A percentile compares a stretch with the other conserved stretches of the same genome.
These are phyloP conservation scores for Monilinia aucupariae DNA, from an alignment of 2,329 filamentous ascomycete genomes.

Conservation along the genomic window DNA sequence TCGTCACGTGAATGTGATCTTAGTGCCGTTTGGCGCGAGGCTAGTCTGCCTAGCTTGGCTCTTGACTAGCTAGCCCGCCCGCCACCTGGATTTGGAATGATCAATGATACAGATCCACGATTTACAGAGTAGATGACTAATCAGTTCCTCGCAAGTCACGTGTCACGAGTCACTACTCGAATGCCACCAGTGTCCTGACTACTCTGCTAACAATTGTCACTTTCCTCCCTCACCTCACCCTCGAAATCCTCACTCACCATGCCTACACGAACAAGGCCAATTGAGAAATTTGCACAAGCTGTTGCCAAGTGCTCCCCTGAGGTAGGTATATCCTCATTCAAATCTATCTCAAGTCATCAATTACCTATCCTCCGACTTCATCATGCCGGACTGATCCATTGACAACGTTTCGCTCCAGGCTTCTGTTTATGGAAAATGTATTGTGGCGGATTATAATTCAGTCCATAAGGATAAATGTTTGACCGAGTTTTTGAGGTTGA, in stretches of 20 bases:
- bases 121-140: no score
- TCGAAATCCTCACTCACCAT: constrained; percentile 23
- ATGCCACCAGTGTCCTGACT: no score
- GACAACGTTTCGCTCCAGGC: constrained; percentile 50
- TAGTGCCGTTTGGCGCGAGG: neutral
- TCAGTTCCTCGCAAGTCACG: no score
- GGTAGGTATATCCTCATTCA: constrained; percentile 40
- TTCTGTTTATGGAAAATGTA: constrained; percentile 82
- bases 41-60: no score
- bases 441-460: constrained; percentile 83
- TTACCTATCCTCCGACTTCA: neutral
- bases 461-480: constrained; percentile 87
- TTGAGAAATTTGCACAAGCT: constrained; percentile 63
- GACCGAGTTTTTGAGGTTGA: constrained; percentile 77
- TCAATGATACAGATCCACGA: no score
- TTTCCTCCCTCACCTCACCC: no score
- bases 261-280: constrained; percentile 48
- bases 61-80: no score
- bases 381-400: neutral
- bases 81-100: no score
- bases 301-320: constrained; percentile 61
- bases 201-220: no score
- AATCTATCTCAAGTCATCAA: neutral
- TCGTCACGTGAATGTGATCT: neutral
- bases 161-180: no score